Evolutionary conservation across 148 eudicot species (phyloP).

Genomic region (Bassia scoparia): DNA sequence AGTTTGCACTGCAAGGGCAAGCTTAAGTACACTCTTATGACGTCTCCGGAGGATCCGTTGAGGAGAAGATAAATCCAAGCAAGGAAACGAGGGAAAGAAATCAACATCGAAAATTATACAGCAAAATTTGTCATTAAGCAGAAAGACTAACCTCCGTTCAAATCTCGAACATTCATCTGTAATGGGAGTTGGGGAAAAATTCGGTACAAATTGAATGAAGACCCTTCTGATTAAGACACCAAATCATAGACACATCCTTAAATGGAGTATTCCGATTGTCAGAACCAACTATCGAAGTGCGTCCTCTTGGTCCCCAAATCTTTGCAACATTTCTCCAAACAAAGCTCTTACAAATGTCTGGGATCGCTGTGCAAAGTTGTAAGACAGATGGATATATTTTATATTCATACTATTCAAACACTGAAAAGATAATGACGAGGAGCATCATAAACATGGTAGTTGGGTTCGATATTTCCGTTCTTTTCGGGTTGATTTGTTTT

Average conservation of each 20-base stretch:
- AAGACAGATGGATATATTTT: too few relatives aligned
- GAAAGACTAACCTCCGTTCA: conserved; percentile 63
- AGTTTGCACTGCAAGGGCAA: conserved; percentile 61
- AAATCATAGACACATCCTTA: conserved; percentile 75
- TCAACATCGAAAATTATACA: background rate
- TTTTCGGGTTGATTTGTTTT: too few relatives aligned
- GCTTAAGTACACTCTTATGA: conserved; percentile 34
- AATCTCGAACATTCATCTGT: conserved; percentile 55
- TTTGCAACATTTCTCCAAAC: too few relatives aligned
- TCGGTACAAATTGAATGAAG: conserved; percentile 66
- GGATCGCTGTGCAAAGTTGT: too few relatives aligned
- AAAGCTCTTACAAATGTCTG: too few relatives aligned
- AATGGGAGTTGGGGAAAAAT: conserved; percentile 75
- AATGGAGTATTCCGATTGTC: background rate
- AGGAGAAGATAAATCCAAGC: background rate
- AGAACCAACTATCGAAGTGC: background rate
- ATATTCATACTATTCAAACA: too few relatives aligned
- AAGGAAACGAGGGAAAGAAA: background rate
- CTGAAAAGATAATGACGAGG: too few relatives aligned
- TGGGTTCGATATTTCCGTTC: too few relatives aligned
- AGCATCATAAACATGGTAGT: too few relatives aligned
- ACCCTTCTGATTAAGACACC: conserved; percentile 64
- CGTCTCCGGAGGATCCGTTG: conserved; percentile 37
- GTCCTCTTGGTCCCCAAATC: too few relatives aligned
- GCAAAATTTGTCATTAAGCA: background rate